phyloP scores from a whole-genome alignment of 2,329 filamentous ascomycete species.

The Coniochaeta sp. region DNA sequence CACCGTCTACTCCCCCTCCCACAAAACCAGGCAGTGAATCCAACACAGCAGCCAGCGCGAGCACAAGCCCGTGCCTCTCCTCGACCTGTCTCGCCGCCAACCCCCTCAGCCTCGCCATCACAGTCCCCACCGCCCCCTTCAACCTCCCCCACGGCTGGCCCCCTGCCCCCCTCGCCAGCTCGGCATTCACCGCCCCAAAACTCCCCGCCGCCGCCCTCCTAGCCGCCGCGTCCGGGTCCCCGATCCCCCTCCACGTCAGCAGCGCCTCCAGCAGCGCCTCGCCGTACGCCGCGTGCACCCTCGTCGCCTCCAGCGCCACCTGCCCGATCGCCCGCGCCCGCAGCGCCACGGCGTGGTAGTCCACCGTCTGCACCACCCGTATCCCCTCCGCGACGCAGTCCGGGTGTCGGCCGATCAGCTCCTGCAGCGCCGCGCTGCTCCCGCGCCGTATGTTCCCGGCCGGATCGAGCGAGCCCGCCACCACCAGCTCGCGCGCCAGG shows the following conservation, averaged over 20 bases:
- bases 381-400: conserved; percentile 79
- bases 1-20: not conserved
- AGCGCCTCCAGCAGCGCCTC: conserved; percentile 62
- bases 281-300: conserved; percentile 63
- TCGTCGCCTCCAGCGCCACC: conserved; percentile 62
- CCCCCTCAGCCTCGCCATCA: conserved; percentile 35
- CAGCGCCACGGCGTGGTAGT: conserved; percentile 90
- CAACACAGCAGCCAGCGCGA: conserved; percentile 53
- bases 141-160: conserved; percentile 14
- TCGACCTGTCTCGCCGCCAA: conserved; percentile 56
- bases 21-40: conserved; percentile 33
- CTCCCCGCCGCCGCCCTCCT: conserved; percentile 65
- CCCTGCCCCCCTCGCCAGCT: conserved; percentile 22
- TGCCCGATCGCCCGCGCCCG: conserved; percentile 73
- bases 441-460: conserved; percentile 90
- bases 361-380: conserved; percentile 76
- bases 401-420: conserved; percentile 87
- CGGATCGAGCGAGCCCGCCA: conserved; percentile 78
- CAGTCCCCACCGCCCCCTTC: conserved; percentile 27
- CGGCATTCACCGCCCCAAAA: conserved; percentile 52
- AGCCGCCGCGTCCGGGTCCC: conserved; percentile 67
- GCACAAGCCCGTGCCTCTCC: conserved; percentile 60
- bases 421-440: conserved; percentile 87
- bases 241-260: conserved; percentile 82
- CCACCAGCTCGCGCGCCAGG: conserved; percentile 73